Percentiles rank a stretch among this genome's conserved stretches.
phyloP scores from a whole-genome alignment of 2,329 filamentous ascomycete species.

The Endoconidiophora polonica region DNA sequence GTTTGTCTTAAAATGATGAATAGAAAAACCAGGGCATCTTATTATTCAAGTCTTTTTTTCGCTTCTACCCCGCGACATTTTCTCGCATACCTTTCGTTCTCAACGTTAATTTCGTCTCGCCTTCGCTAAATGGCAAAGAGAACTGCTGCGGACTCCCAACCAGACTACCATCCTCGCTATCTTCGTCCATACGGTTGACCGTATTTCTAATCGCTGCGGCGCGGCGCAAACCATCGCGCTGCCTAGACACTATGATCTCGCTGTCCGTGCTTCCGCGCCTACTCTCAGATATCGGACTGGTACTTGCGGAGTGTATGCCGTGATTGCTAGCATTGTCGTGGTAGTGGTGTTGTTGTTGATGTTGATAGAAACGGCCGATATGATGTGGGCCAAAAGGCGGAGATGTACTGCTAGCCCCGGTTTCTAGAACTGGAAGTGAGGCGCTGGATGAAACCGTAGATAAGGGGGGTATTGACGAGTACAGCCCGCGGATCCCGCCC shows the following conservation, averaged over 20 bases:
- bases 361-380: background rate
- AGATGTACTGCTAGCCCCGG: background rate
- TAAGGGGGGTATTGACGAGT: constrained; percentile 15
- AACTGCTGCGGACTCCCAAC: constrained; percentile 15
- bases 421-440: background rate
- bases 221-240: constrained; percentile 26
- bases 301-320: too few relatives aligned
- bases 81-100: constrained; percentile 41
- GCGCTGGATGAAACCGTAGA: background rate
- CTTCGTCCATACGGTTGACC: constrained; percentile 6
- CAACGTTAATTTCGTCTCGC: constrained; percentile 30
- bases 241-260: constrained; percentile 22
- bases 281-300: background rate
- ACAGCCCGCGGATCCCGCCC: constrained; percentile 43
- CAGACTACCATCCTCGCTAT: constrained; percentile 13
- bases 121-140: constrained; percentile 30
- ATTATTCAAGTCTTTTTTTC: background rate
- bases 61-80: constrained; percentile 7
- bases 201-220: constrained; percentile 17
- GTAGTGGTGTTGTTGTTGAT: constrained; percentile 15
- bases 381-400: background rate
- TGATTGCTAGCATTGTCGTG: too few relatives aligned
- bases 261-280: constrained; percentile 29
- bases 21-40: background rate
- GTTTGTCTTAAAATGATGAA: background rate